phyloP scores from a whole-genome alignment of 164 flowering plant genomes.

The Aristolochia fimbriata region DNA sequence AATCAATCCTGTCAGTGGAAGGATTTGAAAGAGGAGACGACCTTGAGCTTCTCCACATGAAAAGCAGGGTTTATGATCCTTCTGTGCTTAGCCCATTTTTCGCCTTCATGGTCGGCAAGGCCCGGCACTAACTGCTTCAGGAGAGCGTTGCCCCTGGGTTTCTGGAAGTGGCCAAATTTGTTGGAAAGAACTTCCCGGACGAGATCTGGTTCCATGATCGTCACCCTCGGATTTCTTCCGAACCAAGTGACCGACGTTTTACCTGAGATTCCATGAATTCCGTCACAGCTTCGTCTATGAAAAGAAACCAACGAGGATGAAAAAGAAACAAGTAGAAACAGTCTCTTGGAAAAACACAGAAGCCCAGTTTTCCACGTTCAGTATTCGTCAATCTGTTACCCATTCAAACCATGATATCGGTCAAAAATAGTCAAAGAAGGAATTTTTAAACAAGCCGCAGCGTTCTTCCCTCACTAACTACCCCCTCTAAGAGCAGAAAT shows the following conservation, averaged over 20 bases:
- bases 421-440: background rate
- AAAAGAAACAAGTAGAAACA: no score
- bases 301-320: background rate
- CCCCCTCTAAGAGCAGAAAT: no score
- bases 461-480: constrained; percentile 3
- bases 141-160: background rate
- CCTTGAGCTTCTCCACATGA: constrained; percentile 23
- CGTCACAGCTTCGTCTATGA: background rate
- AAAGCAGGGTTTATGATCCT: constrained; percentile 23
- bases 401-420: no score
- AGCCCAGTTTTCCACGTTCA: no score
- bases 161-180: constrained; percentile 12
- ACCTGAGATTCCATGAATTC: constrained; percentile 4
- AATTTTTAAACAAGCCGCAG: constrained; percentile 5
- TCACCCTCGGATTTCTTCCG: constrained; percentile 14
- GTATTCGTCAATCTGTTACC: no score
- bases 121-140: constrained; percentile 9
- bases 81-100: constrained; percentile 28
- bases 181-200: constrained; percentile 11
- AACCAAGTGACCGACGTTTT: constrained; percentile 16
- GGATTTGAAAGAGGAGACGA: background rate
- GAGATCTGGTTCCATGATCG: constrained; percentile 17
- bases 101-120: constrained; percentile 8
- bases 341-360: no score
- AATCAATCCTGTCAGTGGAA: no score